These are phyloP conservation scores for Suillus brevipes DNA, from an alignment of 768 basidiomycete species.

Conservation along the genomic window DNA sequence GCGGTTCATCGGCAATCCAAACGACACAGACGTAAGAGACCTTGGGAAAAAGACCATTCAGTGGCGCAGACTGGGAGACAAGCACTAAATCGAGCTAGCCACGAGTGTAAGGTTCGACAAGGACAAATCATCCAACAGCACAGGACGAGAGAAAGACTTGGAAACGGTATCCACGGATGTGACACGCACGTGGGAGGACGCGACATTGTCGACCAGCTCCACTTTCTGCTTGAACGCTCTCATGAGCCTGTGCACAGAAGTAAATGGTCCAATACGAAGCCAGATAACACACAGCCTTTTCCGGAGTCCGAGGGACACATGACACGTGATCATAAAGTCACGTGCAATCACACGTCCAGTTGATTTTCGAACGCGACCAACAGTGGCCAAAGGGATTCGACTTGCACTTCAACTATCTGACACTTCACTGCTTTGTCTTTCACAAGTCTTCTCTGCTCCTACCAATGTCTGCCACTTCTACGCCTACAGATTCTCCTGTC, in stretches of 20 bases:
- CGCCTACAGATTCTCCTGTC: slow-evolving; percentile 67
- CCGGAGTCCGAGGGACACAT: background rate
- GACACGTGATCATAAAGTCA: slow-evolving; percentile 11
- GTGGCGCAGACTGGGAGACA: slow-evolving; percentile 13
- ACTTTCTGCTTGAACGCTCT: background rate
- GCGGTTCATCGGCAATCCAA: slow-evolving; percentile 5
- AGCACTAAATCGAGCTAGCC: slow-evolving; percentile 1
- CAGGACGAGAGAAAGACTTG: background rate
- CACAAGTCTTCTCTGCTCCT: background rate
- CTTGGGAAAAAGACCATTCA: slow-evolving; percentile 17
- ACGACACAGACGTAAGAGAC: background rate
- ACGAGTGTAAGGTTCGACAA: slow-evolving; percentile 13
- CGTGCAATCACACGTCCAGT: slow-evolving; percentile 33
- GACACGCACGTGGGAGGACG: slow-evolving; percentile 1
- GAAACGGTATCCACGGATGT: background rate
- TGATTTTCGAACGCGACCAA: slow-evolving; percentile 23
- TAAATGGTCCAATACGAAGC: background rate
- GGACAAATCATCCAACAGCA: slow-evolving; percentile 22
- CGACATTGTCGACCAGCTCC: background rate
- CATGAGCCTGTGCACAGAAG: background rate
- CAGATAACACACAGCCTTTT: too few species aligned
- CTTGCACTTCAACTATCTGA: slow-evolving; percentile 2
- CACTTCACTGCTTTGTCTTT: background rate
- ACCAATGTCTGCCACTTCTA: slow-evolving; percentile 51
- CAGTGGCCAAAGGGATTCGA: background rate